These are phyloP conservation scores for Galeopsis tetrahit DNA, from an alignment of 257 asterid genomes.

Conservation along the genomic window DNA sequence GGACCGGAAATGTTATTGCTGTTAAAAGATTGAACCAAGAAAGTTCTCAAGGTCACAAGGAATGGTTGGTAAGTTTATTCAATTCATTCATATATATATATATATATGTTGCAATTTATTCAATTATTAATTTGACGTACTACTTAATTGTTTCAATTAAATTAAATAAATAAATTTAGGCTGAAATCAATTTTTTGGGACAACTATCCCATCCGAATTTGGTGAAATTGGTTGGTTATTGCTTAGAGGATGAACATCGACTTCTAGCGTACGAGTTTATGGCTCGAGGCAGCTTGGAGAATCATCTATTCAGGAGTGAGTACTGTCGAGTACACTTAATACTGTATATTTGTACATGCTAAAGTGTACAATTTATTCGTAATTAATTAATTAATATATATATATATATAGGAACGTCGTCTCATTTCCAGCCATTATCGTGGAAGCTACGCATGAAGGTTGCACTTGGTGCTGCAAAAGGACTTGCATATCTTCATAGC, in stretches of 20 bases:
- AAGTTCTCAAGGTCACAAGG: constrained; percentile 82
- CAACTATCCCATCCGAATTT: constrained; percentile 72
- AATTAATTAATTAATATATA: too few relatives aligned
- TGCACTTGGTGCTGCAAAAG: constrained; percentile 73
- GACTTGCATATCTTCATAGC: constrained; percentile 73
- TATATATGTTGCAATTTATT: background rate
- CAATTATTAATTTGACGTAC: background rate
- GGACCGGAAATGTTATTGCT: constrained; percentile 79
- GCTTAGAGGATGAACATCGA: constrained; percentile 76
- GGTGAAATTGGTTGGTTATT: constrained; percentile 64
- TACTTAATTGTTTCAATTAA: background rate
- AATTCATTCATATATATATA: too few relatives aligned
- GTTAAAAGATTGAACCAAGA: constrained; percentile 79
- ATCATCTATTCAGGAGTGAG: constrained; percentile 73
- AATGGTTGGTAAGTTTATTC: constrained; percentile 78
- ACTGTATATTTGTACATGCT: too few relatives aligned
- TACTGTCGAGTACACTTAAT: background rate
- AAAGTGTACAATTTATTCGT: too few relatives aligned
- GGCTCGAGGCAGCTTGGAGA: constrained; percentile 83
- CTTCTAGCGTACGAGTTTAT: constrained; percentile 74
- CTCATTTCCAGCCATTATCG: constrained; percentile 62
- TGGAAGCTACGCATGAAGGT: constrained; percentile 72
- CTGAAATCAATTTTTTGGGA: constrained; percentile 67
- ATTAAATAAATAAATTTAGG: constrained; percentile 37
- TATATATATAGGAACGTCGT: constrained; percentile 64